These are phyloP conservation scores for Colletotrichum siamense DNA, from an alignment of 2,329 filamentous ascomycete genomes.

Conservation along the genomic window DNA sequence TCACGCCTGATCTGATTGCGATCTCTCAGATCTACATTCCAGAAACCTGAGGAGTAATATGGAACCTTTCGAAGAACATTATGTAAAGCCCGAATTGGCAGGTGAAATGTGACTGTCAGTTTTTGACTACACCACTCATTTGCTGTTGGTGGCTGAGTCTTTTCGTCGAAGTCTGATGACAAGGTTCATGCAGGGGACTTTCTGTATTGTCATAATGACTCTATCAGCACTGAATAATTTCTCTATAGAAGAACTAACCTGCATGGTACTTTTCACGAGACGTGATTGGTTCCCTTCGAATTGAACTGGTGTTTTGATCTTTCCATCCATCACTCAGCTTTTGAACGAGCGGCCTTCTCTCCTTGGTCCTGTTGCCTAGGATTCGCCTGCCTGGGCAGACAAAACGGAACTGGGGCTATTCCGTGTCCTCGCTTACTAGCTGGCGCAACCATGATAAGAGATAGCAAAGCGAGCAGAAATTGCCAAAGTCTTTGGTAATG, in stretches of 20 bases:
- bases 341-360: background rate
- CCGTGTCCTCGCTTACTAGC: background rate
- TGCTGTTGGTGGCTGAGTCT: background rate
- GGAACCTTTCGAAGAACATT: background rate
- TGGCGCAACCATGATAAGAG: background rate
- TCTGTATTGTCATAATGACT: background rate
- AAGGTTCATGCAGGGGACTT: background rate
- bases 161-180: background rate
- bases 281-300: background rate
- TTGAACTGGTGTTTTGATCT: background rate
- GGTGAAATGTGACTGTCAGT: background rate
- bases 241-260: background rate
- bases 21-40: background rate
- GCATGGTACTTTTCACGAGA: background rate
- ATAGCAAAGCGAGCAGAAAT: background rate
- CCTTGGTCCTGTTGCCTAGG: background rate
- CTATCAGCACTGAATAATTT: background rate
- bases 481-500: background rate
- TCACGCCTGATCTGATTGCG: background rate
- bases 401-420: background rate
- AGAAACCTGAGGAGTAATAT: background rate
- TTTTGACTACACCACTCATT: background rate
- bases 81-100: background rate
- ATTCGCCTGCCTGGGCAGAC: background rate
- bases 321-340: background rate